Conservation (phyloP, 169 alveolate genomes). For the Sarcocystis neurona region DNA sequence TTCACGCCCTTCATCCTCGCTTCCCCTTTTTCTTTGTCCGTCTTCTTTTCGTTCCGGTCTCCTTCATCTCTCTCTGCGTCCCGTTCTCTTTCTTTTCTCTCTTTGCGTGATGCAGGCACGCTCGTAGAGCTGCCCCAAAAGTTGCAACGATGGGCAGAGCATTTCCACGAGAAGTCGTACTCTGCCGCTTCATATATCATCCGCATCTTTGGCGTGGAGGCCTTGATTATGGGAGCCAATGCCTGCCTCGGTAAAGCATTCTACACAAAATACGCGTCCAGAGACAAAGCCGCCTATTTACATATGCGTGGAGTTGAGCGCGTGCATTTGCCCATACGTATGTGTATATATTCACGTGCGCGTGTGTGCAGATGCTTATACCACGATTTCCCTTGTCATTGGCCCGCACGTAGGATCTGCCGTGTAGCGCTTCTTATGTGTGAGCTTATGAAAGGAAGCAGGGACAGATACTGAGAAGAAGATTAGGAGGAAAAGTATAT, state of each 20-base stretch:
- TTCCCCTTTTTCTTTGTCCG: background rate
- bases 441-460: too few species aligned
- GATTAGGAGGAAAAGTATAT: too few species aligned
- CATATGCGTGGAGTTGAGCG: background rate
- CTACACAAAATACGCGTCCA: background rate
- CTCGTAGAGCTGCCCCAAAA: background rate
- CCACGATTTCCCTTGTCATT: too few species aligned
- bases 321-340: background rate
- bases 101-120: background rate
- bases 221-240: background rate
- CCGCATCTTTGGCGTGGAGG: slow-evolving; percentile 1
- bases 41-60: background rate
- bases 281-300: background rate
- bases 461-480: too few species aligned
- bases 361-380: too few species aligned
- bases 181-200: background rate
- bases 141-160: background rate
- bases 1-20: too few species aligned
- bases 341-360: too few species aligned
- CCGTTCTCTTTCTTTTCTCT: too few species aligned
- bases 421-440: too few species aligned
- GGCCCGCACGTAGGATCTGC: too few species aligned
- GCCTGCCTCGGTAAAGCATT: background rate
- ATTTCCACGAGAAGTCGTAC: background rate
- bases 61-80: too few species aligned